Percentiles rank a stretch among this genome's conserved stretches.
These are phyloP conservation scores for Syzygium grande DNA, from an alignment of 345 rosid species.

Conservation along the genomic window DNA sequence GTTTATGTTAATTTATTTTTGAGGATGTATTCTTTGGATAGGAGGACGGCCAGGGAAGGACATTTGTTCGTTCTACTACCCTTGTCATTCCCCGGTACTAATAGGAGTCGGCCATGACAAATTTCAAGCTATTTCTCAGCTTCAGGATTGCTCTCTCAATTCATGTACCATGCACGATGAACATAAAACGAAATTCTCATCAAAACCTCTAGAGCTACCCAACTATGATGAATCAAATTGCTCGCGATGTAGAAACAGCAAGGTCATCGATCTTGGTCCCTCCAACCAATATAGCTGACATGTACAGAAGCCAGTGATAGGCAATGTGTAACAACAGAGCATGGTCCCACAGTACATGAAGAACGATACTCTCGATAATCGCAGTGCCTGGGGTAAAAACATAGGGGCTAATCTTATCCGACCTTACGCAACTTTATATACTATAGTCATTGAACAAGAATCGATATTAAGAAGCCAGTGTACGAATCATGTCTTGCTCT, in stretches of 20 bases:
- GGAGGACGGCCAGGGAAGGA: too few relatives aligned
- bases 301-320: neutral
- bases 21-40: too few relatives aligned
- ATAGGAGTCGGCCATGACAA: neutral
- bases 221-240: neutral
- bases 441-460: neutral
- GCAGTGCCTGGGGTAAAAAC: conserved; percentile 23
- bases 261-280: neutral
- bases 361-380: conserved; percentile 7
- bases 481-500: conserved; percentile 44
- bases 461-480: neutral
- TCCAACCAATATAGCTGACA: neutral
- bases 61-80: too few relatives aligned
- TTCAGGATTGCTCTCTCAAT: neutral
- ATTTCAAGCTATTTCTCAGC: neutral
- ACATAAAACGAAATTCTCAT: neutral
- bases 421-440: conserved; percentile 1
- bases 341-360: conserved; percentile 11
- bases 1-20: too few relatives aligned
- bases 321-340: neutral
- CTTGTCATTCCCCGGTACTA: too few relatives aligned
- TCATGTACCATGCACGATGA: neutral
- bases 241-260: neutral
- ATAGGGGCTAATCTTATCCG: conserved; percentile 10
- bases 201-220: neutral